Evolutionary conservation across 306 rosid species (phyloP).

Genomic region (Cucurbita moschata): DNA sequence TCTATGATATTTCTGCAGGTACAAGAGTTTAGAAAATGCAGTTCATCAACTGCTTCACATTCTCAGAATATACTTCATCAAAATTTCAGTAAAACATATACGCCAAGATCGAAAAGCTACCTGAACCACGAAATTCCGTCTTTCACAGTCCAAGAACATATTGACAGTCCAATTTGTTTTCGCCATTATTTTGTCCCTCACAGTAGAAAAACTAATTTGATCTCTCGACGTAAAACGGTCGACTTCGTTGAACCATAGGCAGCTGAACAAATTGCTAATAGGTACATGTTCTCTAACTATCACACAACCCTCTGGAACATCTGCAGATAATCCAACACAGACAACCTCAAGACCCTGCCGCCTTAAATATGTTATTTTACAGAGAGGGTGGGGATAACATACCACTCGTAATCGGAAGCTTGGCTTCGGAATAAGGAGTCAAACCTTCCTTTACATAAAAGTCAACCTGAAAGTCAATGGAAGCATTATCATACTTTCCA

Average conservation of each 20-base stretch:
- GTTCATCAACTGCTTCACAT: no score
- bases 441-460: conserved; percentile 81
- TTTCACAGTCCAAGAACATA: conserved; percentile 89
- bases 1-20: conserved; percentile 70
- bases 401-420: conserved; percentile 94
- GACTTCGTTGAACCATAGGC: conserved; percentile 97
- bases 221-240: conserved; percentile 97
- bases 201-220: conserved; percentile 73
- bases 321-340: conserved; percentile 35
- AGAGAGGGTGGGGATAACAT: conserved; percentile 3
- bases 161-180: conserved; percentile 52
- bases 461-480: conserved; percentile 76
- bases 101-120: conserved; percentile 18
- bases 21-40: neutral
- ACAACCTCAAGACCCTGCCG: conserved; percentile 2
- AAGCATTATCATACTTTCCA: conserved; percentile 65
- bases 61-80: neutral
- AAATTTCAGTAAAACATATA: neutral
- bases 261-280: conserved; percentile 75
- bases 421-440: conserved; percentile 73
- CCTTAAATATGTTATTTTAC: neutral
- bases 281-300: conserved; percentile 81
- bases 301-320: conserved; percentile 98
- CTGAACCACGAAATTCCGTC: conserved; percentile 87
- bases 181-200: conserved; percentile 51